phyloP scores from a whole-genome alignment of 306 rosid genomes.

The Vicia sativa region DNA sequence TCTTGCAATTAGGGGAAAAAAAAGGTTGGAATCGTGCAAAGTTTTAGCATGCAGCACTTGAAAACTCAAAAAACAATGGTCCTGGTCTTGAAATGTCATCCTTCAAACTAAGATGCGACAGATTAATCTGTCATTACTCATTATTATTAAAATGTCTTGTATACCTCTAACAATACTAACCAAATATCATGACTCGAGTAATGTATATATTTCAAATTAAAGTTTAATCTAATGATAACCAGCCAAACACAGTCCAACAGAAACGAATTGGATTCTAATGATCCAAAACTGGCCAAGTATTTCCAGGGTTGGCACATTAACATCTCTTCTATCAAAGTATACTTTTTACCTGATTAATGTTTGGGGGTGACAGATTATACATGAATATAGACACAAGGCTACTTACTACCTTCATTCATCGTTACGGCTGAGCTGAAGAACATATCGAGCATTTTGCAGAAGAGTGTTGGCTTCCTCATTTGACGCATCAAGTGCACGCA shows the following conservation, averaged over 20 bases:
- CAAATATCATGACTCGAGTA: not conserved
- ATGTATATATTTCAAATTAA: slow-evolving; percentile 4
- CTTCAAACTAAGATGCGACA: slow-evolving; percentile 17
- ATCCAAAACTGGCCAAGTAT: not conserved
- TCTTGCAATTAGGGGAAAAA: too few relatives aligned
- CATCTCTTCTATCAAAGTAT: not conserved
- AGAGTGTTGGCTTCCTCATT: slow-evolving; percentile 71
- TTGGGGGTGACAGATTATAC: not conserved
- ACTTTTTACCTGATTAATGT: slow-evolving; percentile 12
- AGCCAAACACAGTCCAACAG: slow-evolving; percentile 4
- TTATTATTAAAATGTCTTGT: slow-evolving; percentile 24
- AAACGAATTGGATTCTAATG: slow-evolving; percentile 9
- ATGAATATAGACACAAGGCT: slow-evolving; percentile 5
- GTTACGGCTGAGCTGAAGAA: slow-evolving; percentile 59
- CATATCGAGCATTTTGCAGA: slow-evolving; percentile 67
- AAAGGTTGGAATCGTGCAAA: not conserved
- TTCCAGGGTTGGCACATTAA: slow-evolving; percentile 10
- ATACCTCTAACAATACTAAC: slow-evolving; percentile 8
- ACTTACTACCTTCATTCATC: slow-evolving; percentile 51
- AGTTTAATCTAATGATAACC: slow-evolving; percentile 20
- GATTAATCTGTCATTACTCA: slow-evolving; percentile 10
- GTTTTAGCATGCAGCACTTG: not conserved
- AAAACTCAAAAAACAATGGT: slow-evolving; percentile 15
- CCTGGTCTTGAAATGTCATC: slow-evolving; percentile 17
- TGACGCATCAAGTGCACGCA: slow-evolving; percentile 67